A percentile compares a stretch with the other conserved stretches of the same genome.
Evolutionary conservation across 2,329 filamentous ascomycete genomes (phyloP).

Genomic region (Fonsecaea monophora): DNA sequence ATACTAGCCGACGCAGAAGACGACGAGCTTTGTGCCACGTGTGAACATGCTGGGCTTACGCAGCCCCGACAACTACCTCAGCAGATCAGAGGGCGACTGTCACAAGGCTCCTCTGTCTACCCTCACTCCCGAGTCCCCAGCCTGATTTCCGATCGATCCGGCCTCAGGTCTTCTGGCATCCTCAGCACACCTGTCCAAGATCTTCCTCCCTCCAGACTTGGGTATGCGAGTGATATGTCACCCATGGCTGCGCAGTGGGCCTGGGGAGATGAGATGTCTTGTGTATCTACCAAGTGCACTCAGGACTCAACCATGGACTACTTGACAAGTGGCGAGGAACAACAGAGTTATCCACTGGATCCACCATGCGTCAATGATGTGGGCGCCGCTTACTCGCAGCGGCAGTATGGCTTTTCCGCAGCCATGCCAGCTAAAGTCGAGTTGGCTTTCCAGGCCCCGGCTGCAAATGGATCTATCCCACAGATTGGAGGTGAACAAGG

Average conservation of each 20-base stretch:
- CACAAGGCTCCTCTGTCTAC: not conserved
- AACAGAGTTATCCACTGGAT: not conserved
- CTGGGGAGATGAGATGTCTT: not conserved
- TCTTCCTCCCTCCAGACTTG: no score
- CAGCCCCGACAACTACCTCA: not conserved
- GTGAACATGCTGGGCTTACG: not conserved
- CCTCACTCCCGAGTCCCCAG: conserved; percentile 3
- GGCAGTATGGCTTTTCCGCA: not conserved
- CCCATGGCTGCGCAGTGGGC: not conserved
- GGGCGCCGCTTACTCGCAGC: not conserved
- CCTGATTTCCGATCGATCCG: conserved; percentile 8
- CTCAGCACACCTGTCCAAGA: not conserved
- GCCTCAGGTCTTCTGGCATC: not conserved
- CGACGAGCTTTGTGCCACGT: not conserved
- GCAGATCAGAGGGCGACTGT: not conserved
- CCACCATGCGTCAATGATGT: not conserved
- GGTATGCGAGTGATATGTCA: not conserved
- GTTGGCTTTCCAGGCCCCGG: not conserved
- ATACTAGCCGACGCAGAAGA: conserved; percentile 3
- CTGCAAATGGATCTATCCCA: not conserved
- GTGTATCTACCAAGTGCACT: not conserved
- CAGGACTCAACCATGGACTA: not conserved
- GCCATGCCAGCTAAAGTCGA: not conserved
- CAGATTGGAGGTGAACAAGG: not conserved
- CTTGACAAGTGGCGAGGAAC: not conserved